These are phyloP conservation scores for Aschersonia sp. DNA, from an alignment of 2,329 filamentous ascomycete genomes.

Conservation along the genomic window DNA sequence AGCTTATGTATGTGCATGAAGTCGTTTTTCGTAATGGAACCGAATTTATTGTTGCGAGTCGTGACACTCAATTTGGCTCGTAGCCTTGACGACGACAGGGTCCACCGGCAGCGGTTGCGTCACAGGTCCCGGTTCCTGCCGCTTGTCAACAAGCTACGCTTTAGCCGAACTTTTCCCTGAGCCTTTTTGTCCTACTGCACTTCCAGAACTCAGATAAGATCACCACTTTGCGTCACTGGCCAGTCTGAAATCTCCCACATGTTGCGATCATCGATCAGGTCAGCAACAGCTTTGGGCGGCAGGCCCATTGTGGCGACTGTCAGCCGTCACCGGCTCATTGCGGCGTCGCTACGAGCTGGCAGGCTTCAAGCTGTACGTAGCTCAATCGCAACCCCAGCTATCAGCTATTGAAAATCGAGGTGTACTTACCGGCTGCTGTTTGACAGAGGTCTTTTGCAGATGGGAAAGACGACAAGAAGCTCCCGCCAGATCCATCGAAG, in stretches of 20 bases:
- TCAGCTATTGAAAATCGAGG: too few relatives aligned
- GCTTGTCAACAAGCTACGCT: slow-evolving; percentile 1
- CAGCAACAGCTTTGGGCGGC: slow-evolving; percentile 43
- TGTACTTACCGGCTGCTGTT: not conserved
- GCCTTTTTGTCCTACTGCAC: slow-evolving; percentile 25
- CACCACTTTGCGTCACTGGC: slow-evolving; percentile 5
- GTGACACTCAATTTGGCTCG: not conserved
- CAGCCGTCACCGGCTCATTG: slow-evolving; percentile 43
- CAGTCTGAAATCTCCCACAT: slow-evolving; percentile 39
- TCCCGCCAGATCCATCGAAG: slow-evolving; percentile 31
- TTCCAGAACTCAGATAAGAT: slow-evolving; percentile 8
- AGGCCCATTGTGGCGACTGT: slow-evolving; percentile 36
- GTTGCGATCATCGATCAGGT: slow-evolving; percentile 56
- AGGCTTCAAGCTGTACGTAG: slow-evolving; percentile 16
- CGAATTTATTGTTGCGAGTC: too few relatives aligned
- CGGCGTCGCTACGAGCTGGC: slow-evolving; percentile 18
- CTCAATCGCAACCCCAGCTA: not conserved
- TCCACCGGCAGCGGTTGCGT: not conserved
- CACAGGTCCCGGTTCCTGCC: not conserved
- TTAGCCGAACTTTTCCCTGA: slow-evolving; percentile 32
- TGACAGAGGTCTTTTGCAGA: slow-evolving; percentile 42
- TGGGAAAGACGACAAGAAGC: slow-evolving; percentile 37
- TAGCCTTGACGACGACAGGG: not conserved
- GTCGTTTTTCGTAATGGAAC: too few relatives aligned
- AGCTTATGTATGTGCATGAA: too few relatives aligned